Conservation (phyloP, 495 filamentous ascomycete species). For the Aspergillus conjunctus region DNA sequence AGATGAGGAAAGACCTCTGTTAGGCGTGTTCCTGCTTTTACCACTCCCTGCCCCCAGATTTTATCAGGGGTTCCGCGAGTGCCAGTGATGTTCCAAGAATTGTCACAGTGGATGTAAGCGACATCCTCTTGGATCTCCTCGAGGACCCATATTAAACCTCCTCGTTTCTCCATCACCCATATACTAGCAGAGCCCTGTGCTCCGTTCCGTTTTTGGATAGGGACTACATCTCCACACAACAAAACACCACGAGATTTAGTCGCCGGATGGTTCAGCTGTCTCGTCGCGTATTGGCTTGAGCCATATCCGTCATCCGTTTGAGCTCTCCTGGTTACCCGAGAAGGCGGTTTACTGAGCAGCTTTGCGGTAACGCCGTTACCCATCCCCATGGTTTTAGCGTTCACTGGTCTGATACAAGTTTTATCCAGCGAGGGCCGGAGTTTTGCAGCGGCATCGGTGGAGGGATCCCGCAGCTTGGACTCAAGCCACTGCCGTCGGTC, state of each 20-base stretch:
- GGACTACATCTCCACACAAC: conserved; percentile 94
- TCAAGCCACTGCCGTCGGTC: conserved; percentile 90
- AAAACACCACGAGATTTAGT: conserved; percentile 87
- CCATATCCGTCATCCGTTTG: conserved; percentile 77
- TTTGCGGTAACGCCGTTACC: conserved; percentile 84
- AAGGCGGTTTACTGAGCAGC: conserved; percentile 84
- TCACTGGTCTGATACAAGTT: conserved; percentile 42
- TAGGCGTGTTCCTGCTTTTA: conserved; percentile 68
- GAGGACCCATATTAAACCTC: conserved; percentile 93
- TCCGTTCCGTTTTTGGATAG: conserved; percentile 93
- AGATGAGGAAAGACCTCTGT: conserved; percentile 76
- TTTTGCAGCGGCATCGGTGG: conserved; percentile 49
- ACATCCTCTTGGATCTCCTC: conserved; percentile 98
- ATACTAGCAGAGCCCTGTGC: conserved; percentile 87
- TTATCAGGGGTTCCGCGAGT: conserved; percentile 68
- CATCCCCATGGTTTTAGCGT: conserved; percentile 57
- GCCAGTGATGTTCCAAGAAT: conserved; percentile 67
- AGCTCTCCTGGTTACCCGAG: conserved; percentile 63
- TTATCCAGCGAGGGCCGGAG: conserved; percentile 37
- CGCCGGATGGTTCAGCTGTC: conserved; percentile 56
- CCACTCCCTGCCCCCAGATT: conserved; percentile 76
- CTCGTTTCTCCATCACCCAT: conserved; percentile 97
- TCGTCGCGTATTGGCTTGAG: conserved; percentile 57
- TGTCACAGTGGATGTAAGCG: conserved; percentile 69
- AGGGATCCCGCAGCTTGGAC: conserved; percentile 70